Conservation (phyloP, 2,329 filamentous ascomycete genomes). For the Teratosphaeria nubilosa region DNA sequence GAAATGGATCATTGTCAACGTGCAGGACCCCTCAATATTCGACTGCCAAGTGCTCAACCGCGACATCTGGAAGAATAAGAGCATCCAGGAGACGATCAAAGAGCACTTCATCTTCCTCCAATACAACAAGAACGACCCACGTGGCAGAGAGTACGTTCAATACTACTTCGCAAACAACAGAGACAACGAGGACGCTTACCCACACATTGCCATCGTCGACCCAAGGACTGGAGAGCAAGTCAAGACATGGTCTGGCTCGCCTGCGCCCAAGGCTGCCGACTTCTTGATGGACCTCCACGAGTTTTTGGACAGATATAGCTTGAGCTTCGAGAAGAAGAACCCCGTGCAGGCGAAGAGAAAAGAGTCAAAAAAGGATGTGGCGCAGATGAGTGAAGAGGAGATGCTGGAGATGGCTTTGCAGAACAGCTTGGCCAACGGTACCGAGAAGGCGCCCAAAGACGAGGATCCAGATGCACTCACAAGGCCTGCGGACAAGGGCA, state of each 20-base stretch:
- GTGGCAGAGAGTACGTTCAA: conserved; percentile 70
- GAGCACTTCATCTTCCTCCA: conserved; percentile 96
- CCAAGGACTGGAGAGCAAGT: conserved; percentile 93
- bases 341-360: conserved; percentile 73
- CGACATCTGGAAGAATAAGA: conserved; percentile 86
- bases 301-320: conserved; percentile 92
- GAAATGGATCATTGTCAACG: conserved; percentile 93
- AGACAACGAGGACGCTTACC: conserved; percentile 81
- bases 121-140: conserved; percentile 75
- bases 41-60: conserved; percentile 89
- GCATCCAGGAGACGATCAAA: conserved; percentile 66
- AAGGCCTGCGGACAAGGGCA: conserved; percentile 48
- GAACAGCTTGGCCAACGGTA: conserved; percentile 63
- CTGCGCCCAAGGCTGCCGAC: conserved; percentile 64
- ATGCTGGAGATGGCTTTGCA: conserved; percentile 91
- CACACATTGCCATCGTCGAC: conserved; percentile 91
- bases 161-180: conserved; percentile 72
- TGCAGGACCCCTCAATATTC: conserved; percentile 88
- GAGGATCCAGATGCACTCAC: conserved; percentile 85
- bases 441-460: conserved; percentile 41
- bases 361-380: conserved; percentile 59
- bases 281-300: conserved; percentile 89
- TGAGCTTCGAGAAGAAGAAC: conserved; percentile 81
- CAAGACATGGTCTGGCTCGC: conserved; percentile 84
- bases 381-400: conserved; percentile 90